These are phyloP conservation scores for Phialocephala subalpina DNA, from an alignment of 2,329 filamentous ascomycete genomes.

Conservation along the genomic window DNA sequence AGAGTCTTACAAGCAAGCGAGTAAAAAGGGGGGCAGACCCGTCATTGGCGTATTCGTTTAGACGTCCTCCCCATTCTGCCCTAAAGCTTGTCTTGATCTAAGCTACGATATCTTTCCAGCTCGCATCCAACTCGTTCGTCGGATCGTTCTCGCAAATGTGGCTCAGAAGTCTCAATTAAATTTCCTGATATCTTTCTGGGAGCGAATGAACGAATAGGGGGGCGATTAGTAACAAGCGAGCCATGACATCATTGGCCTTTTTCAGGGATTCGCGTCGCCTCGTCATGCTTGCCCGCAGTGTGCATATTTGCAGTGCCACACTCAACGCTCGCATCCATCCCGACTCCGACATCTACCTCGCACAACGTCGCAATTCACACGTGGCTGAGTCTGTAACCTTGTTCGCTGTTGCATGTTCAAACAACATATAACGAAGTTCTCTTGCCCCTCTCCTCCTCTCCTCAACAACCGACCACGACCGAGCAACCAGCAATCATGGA, in stretches of 20 bases:
- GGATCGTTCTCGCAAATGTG: neutral
- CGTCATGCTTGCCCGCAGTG: slow-evolving; percentile 2
- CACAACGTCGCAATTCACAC: neutral
- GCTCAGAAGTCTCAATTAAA: neutral
- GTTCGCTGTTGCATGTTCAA: neutral
- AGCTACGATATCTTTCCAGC: neutral
- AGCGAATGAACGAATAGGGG: neutral
- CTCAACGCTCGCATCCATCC: neutral
- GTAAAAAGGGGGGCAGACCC: neutral
- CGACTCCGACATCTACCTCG: neutral
- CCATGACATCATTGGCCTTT: neutral
- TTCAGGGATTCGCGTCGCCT: neutral
- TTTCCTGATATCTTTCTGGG: neutral
- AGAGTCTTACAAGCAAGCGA: neutral
- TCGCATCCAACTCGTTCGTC: neutral
- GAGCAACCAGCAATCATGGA: neutral
- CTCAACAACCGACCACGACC: neutral
- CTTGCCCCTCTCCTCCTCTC: neutral
- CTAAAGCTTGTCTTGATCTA: neutral
- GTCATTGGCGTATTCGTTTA: neutral
- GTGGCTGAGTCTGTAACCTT: slow-evolving; percentile 7
- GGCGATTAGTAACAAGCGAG: neutral
- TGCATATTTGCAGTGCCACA: neutral
- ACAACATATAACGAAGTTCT: neutral
- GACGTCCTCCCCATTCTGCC: neutral